These are phyloP conservation scores for Colletotrichum endophyticum DNA, from an alignment of 2,329 filamentous ascomycete species.

Conservation along the genomic window DNA sequence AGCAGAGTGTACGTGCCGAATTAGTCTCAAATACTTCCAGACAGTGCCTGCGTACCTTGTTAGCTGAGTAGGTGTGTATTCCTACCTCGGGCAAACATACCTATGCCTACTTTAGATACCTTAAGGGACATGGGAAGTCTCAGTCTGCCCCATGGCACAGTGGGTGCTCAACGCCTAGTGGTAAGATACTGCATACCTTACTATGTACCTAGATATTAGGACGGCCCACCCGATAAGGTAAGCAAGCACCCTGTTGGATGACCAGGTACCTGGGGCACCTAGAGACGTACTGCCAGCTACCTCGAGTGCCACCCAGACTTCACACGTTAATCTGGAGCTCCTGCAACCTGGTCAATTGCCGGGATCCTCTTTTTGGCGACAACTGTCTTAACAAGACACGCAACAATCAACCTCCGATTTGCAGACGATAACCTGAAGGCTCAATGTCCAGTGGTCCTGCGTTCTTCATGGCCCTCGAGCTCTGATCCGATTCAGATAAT, in stretches of 20 bases:
- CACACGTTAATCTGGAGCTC: not conserved
- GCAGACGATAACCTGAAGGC: not conserved
- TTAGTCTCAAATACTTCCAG: not conserved
- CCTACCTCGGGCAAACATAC: not conserved
- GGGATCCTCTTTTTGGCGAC: conserved; percentile 5
- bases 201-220: too few species aligned
- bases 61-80: not conserved
- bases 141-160: too few species aligned
- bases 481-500: not conserved
- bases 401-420: not conserved
- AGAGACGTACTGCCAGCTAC: not conserved
- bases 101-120: too few species aligned
- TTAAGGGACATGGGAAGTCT: too few species aligned
- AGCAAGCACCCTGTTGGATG: not conserved
- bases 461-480: not conserved
- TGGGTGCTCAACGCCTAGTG: too few species aligned
- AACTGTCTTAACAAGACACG: conserved; percentile 10
- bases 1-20: not conserved
- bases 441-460: not conserved
- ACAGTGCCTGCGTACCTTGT: not conserved
- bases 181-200: too few species aligned
- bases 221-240: not conserved
- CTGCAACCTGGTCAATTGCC: conserved; percentile 21
- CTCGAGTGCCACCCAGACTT: not conserved
- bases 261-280: not conserved